These are phyloP conservation scores for Aegle marmelos DNA, from an alignment of 345 rosid genomes.

Conservation along the genomic window DNA sequence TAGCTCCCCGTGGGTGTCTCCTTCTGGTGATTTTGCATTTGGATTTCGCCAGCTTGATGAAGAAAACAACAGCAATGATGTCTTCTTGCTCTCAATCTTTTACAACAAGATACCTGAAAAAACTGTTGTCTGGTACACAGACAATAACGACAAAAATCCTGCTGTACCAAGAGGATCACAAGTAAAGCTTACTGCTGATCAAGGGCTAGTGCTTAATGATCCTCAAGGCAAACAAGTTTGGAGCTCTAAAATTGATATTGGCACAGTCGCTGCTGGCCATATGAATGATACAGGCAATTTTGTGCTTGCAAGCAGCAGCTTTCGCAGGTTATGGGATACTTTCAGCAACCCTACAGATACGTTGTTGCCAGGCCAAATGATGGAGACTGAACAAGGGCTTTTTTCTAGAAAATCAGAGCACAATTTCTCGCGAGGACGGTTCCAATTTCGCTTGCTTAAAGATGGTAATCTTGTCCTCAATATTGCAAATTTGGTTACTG, in stretches of 20 bases:
- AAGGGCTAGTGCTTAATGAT: slow-evolving; percentile 16
- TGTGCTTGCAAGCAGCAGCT: neutral
- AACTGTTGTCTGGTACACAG: slow-evolving; percentile 25
- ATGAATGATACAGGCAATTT: slow-evolving; percentile 5
- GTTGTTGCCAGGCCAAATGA: slow-evolving; percentile 1
- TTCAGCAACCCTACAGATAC: slow-evolving; percentile 5
- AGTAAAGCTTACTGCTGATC: slow-evolving; percentile 17
- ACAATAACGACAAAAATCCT: neutral
- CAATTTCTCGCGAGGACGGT: slow-evolving; percentile 20
- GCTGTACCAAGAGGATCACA: slow-evolving; percentile 6
- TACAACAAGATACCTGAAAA: slow-evolving; percentile 18
- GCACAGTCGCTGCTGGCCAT: too few relatives aligned
- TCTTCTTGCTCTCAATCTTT: slow-evolving; percentile 32
- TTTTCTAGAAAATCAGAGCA: too few relatives aligned
- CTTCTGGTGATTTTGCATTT: slow-evolving; percentile 32
- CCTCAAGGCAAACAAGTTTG: neutral
- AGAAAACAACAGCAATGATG: neutral
- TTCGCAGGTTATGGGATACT: too few relatives aligned
- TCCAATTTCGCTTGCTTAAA: slow-evolving; percentile 9
- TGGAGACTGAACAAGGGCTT: too few relatives aligned
- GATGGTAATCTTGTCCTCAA: slow-evolving; percentile 12
- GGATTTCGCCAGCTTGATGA: slow-evolving; percentile 17
- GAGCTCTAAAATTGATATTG: too few relatives aligned
- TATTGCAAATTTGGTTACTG: slow-evolving; percentile 16
- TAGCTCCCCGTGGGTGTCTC: slow-evolving; percentile 7